These are phyloP conservation scores for Aspergillus conjunctus DNA, from an alignment of 495 filamentous ascomycete species.

Conservation along the genomic window DNA sequence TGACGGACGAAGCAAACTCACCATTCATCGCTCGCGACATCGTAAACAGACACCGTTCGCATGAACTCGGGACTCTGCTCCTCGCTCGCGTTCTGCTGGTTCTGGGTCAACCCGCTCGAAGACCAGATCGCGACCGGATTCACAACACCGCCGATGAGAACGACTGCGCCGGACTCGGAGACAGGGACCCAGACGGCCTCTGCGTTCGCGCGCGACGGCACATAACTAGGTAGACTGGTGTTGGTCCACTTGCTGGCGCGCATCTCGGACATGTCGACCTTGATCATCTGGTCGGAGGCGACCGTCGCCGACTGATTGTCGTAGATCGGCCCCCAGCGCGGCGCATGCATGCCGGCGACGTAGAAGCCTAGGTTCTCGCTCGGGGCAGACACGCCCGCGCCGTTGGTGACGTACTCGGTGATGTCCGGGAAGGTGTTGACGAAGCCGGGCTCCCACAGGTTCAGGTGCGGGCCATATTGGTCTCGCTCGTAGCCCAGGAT, in stretches of 20 bases:
- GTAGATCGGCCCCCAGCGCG: conserved; percentile 47
- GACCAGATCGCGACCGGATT: conserved; percentile 45
- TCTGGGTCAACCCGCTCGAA: conserved; percentile 25
- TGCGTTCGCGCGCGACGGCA: conserved; percentile 59
- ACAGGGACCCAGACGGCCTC: conserved; percentile 74
- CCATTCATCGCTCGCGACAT: conserved; percentile 58
- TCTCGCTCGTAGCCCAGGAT: conserved; percentile 55
- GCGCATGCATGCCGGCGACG: conserved; percentile 62
- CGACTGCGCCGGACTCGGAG: conserved; percentile 60
- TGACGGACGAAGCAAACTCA: too few relatives aligned
- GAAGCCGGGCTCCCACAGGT: conserved; percentile 46
- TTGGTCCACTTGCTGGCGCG: conserved; percentile 56
- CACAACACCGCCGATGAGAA: conserved; percentile 69
- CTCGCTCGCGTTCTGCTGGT: conserved; percentile 48
- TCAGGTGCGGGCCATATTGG: conserved; percentile 46
- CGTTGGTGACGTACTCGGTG: conserved; percentile 66
- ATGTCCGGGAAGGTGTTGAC: conserved; percentile 41
- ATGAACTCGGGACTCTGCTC: conserved; percentile 61
- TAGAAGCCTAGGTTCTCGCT: conserved; percentile 76
- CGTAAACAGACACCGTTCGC: conserved; percentile 67
- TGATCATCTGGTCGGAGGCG: conserved; percentile 52
- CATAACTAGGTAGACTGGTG: conserved; percentile 48
- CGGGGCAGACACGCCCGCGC: conserved; percentile 63
- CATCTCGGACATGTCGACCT: conserved; percentile 60
- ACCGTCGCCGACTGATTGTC: conserved; percentile 37